Evolutionary conservation across 352 stramenopile genomes (phyloP), one percentile per base, ranked within the genome.

Genomic region (Chrysophaeum taylorii): DNA sequence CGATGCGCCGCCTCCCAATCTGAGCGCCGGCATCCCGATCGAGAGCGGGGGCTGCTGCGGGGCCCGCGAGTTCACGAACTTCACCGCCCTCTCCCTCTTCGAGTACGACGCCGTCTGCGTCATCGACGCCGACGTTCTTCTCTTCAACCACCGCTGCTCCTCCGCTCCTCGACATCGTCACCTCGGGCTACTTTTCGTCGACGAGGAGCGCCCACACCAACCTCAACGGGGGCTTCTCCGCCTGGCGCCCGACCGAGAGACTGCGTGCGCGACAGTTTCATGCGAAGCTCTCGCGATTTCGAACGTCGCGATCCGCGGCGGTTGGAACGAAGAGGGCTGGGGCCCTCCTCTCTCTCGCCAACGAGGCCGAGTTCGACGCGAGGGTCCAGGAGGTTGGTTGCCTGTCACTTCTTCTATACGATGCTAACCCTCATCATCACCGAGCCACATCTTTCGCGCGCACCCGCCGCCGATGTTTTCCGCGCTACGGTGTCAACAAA

Each of bases 31-130:
- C 52, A 25, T 63, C 7, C 52, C 52, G 27, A 2, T 63, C 7
- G 52, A 35, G 52, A 39, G 25, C 52, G 52, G 52, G 27, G 52
- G 52, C n/a, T 63, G 52, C 52, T 63, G 52, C 52, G 52, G 52
- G 5, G 52, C 52, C 27, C 52, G 52, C 52, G 52, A 63, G 25
- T 63, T 63, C 52, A 36, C 39, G 25, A 63, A 63, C 5, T 23
- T 63, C 52, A 12, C 12, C 27, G 27, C 52, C 27, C 14, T 36
- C 27, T 25, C 27, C n/a, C 27, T 41, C 52, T 15, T 15, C 29
- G 52, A 63, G 9, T 63, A 63, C 52, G 52, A 63, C 52, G 52
- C 52, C 52, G 4, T 63, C n/a, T 41, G n/a, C 18, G 48, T 60
- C 48, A 25, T 60, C 18, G 48, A 60, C 25, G 33, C 25, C 48